These are phyloP conservation scores for Theobroma cacao DNA, from an alignment of 345 rosid species.

Conservation along the genomic window DNA sequence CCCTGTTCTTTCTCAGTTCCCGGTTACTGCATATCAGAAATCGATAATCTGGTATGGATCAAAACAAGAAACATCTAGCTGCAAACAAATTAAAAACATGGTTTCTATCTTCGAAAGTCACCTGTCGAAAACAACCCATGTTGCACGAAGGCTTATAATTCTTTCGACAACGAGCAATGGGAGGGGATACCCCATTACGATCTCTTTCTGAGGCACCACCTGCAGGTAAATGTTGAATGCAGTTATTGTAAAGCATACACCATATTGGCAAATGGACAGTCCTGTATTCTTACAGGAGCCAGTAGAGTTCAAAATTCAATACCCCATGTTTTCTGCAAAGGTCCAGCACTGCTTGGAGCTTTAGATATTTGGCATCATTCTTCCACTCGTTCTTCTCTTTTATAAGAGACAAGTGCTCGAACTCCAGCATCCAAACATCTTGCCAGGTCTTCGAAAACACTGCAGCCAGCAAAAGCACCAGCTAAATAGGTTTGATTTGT, in stretches of 20 bases:
- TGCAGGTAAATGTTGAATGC: constrained; percentile 3
- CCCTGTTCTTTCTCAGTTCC: constrained; percentile 36
- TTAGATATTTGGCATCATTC: constrained; percentile 28
- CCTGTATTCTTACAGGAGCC: not conserved
- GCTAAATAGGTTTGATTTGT: no score
- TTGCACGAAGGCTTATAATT: constrained; percentile 38
- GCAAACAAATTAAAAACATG: not conserved
- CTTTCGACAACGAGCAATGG: constrained; percentile 31
- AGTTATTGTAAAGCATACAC: not conserved
- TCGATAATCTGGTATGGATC: not conserved
- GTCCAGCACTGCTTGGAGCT: constrained; percentile 43
- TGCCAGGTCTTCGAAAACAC: constrained; percentile 43
- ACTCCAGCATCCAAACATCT: constrained; percentile 45
- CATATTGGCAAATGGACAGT: not conserved
- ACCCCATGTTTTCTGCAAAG: constrained; percentile 43
- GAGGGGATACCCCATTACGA: constrained; percentile 53
- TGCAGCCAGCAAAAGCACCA: not conserved
- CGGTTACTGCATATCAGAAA: constrained; percentile 13
- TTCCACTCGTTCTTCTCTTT: constrained; percentile 29
- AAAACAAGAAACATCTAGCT: not conserved
- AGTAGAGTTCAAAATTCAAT: not conserved
- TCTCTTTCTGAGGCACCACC: constrained; percentile 44
- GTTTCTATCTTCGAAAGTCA: not conserved
- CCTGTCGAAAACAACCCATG: constrained; percentile 57
- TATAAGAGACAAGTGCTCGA: constrained; percentile 29